Percentiles rank a stretch among this genome's conserved stretches.
phyloP scores from a whole-genome alignment of 768 basidiomycete species.

The Candolleomyces aberdarensis region DNA sequence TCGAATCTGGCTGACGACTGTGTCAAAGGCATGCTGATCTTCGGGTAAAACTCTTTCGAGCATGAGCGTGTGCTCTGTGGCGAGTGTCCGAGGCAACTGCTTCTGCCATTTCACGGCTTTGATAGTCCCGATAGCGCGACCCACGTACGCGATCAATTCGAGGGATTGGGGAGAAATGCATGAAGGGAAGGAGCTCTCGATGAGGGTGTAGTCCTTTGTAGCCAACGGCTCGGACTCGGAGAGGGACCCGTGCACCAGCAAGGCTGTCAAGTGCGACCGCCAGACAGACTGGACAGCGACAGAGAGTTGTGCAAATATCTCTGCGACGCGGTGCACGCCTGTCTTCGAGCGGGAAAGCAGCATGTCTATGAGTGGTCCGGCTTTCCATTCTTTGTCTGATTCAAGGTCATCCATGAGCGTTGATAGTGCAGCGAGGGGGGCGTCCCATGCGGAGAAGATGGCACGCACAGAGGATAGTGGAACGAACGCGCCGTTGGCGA shows the following conservation, averaged over 20 bases:
- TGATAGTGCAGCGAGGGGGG: slow-evolving; percentile 72
- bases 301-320: slow-evolving; percentile 69
- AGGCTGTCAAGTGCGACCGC: slow-evolving; percentile 79
- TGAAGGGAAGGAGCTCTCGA: slow-evolving; percentile 68
- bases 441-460: slow-evolving; percentile 85
- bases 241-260: slow-evolving; percentile 76
- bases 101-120: slow-evolving; percentile 76
- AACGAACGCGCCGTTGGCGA: slow-evolving; percentile 79
- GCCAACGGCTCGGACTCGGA: slow-evolving; percentile 66
- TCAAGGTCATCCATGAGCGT: slow-evolving; percentile 63
- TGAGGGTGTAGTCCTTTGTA: slow-evolving; percentile 53
- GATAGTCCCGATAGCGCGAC: slow-evolving; percentile 82
- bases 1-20: slow-evolving; percentile 69
- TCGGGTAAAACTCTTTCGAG: slow-evolving; percentile 69
- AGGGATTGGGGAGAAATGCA: slow-evolving; percentile 69
- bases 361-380: slow-evolving; percentile 80
- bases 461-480: slow-evolving; percentile 83
- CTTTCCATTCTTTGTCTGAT: slow-evolving; percentile 54
- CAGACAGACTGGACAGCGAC: slow-evolving; percentile 78
- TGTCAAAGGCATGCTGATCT: slow-evolving; percentile 75
- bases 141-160: slow-evolving; percentile 84
- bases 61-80: slow-evolving; percentile 60
- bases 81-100: slow-evolving; percentile 67
- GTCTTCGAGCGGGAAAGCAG: slow-evolving; percentile 69
- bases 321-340: slow-evolving; percentile 73